phyloP scores from a whole-genome alignment of 2,329 filamentous ascomycete genomes.

The Talaromyces amestolkiae region DNA sequence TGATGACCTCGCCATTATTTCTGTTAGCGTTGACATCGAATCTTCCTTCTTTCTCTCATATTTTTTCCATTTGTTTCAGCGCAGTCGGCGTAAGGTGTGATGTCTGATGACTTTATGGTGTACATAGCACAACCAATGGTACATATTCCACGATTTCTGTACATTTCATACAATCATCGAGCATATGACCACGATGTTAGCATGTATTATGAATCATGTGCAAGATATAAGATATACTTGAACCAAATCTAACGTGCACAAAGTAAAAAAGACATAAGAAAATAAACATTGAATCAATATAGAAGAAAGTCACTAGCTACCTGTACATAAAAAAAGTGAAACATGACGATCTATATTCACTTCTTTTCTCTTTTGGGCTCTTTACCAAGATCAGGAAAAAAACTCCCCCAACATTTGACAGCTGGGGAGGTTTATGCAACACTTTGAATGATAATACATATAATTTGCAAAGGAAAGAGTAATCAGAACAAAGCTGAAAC shows the following conservation, averaged over 20 bases:
- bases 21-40: background rate
- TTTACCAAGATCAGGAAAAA: constrained; percentile 9
- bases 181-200: background rate
- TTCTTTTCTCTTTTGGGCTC: constrained; percentile 13
- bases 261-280: constrained; percentile 26
- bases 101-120: background rate
- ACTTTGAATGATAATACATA: constrained; percentile 19
- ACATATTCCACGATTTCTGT: background rate
- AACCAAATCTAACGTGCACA: background rate
- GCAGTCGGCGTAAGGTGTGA: background rate
- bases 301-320: constrained; percentile 35
- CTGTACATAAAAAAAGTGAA: constrained; percentile 37
- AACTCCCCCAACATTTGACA: constrained; percentile 1
- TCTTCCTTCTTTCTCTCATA: background rate
- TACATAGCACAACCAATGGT: background rate
- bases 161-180: background rate
- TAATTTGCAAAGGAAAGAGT: background rate
- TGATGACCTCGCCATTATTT: background rate
- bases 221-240: background rate
- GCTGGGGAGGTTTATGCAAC: constrained; percentile 15
- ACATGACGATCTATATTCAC: constrained; percentile 21
- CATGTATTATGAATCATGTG: background rate
- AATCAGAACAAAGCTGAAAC: constrained; percentile 1
- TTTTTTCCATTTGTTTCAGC: background rate
- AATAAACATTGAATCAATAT: constrained; percentile 34